Evolutionary conservation across 2,329 filamentous ascomycete species (phyloP), one percentile per base, ranked within the genome.

Genomic region (Pseudogymnoascus pannorum): DNA sequence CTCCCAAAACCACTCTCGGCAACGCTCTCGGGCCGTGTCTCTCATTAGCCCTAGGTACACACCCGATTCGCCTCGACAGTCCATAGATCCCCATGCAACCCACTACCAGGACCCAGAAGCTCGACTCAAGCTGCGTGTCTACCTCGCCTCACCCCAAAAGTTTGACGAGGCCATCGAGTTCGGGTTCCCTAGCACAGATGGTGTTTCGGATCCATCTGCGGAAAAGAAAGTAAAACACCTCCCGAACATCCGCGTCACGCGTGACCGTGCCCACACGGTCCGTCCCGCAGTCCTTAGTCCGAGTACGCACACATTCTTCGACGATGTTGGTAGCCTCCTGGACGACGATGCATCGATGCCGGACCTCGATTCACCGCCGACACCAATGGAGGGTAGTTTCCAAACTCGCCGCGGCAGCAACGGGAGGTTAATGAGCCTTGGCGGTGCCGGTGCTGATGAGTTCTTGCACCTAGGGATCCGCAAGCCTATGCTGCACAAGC

Each of bases 111-210:
- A 97, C 68, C 91, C 92, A 0, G 90, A 96, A 71, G 91, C 92
- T 38, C 85, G 93, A 33, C 80, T 91, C 68, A 96, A 95, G 75
- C 78, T 97, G 18, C 86, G 92, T 11, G 86, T 91, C 5, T 96
- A 92, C 69, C 82, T 96, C 18, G 89, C 90, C 6, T 96, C 92
- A 1, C 89, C 92, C 0, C 90, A 96, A 67, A 96, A 96, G 72
- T 97, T 97, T 68, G 93, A 97, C 71, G 93, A 97, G 74, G 92
- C 91, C 1, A 84, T 97, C 59, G 90, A 96, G 72, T 97, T 95
- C 74, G 93, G 93, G 0, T 97, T 97, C 68, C 91, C 92, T 0
- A 85, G 87, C 0, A 78, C 78, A 35, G 81, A 85, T 33, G 74
- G 68, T 6, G 65, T 75, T 18, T 66, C 72, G 2, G 67, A 75